Base-by-base conservation (phyloP, 805 yeast genomes). In the Yamadazyma paraphyllophila region DNA sequence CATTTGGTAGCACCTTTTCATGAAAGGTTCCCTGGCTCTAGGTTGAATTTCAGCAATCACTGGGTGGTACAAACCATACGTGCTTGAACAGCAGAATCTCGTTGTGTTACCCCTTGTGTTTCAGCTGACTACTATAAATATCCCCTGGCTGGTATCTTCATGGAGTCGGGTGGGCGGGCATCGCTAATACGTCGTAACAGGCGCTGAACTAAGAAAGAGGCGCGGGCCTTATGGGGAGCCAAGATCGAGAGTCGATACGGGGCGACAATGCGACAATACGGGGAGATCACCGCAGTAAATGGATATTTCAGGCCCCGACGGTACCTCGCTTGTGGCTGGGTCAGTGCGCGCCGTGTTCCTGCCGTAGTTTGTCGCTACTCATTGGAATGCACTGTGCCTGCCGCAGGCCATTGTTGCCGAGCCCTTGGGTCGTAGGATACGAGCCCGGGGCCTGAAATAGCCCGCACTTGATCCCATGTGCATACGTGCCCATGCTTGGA, bases 181-280 rank as follows among this genome's bases (percentile, higher is more conserved):
- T 4, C 6, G 3, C 24, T 4, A 20, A 20, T 29, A 20, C 20
- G 29, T 24, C 29, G 39, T 36, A 36, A 24, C 20, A 24, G 25
- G 7, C 39, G 13, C 39, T 36, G n/a, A 17, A 12, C 27, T 36
- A 2, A 36, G 39, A 36, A 24, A 8, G 39, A 36, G 39, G 39
- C 39, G 39, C 39, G 16, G 39, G n/a, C n/a, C n/a, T 27, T 20
- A 20, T 20, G 24, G 24, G 6, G 24, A 20, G 24, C 24, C 24
- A 20, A 20, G 6, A 20, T 20, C 24, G 24, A 20, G 24, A 6
- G 13, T 13, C 7, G 13, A 29, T 29, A 29, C 32, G 13, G n/a
- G 32, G 12, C 32, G 12, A 12, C 32, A 11, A 29, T 13, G 7
- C 32, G 32, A 29, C 13, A 11, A 29, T 29, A 29, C 13, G 13